Evolutionary conservation across 768 basidiomycete genomes (phyloP), one percentile per base, ranked within the genome.

Genomic region (Suillus sp.): DNA sequence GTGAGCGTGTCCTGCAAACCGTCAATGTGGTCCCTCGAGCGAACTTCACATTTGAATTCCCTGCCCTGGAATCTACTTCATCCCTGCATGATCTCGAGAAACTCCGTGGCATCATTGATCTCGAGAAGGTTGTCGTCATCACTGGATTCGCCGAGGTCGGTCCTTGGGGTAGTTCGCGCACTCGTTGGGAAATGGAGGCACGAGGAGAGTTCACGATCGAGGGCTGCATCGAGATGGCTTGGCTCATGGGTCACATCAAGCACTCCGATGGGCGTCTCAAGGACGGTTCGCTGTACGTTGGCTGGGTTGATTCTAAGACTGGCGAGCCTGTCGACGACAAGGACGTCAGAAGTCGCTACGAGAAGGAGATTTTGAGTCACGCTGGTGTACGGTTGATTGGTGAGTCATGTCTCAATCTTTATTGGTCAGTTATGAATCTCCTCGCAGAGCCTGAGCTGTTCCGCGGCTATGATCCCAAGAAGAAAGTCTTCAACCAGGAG

Each of bases 181-280:
- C 97, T 2, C 88, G 97, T 64, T 99, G 97, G 97, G 97, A 99
- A 80, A 99, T 99, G 95, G 97, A 99, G 74, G 96, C 95, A 53
- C 85, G 88, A 53, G 96, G 97, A n/a, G 89, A 96, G 72, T 91
- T 99, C 77, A 95, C 96, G 1, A 96, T 99, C 69, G 91, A 97
- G 75, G 97, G 97, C 22, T 94, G 93, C 71, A 97, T 99, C 71
- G 97, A 99, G 80, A 96, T 99, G 92, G 96, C 96, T 3, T 99
- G 96, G 96, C 89, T 99, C 78, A 99, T 96, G 93, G 96, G 97
- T 47, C 87, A 86, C 79, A 97, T 99, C 85, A 97, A 96, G 77
- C 95, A 99, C 81, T 96, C 98, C 77, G 93, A 99, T 68, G 97
- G 97, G 20, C 95, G 95, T 63, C 84, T 99, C 68, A 95, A 96